A percentile compares a stretch with the other conserved stretches of the same genome.
Evolutionary conservation across 768 basidiomycete genomes (phyloP).

Genomic region (Tremella yokohamensis): DNA sequence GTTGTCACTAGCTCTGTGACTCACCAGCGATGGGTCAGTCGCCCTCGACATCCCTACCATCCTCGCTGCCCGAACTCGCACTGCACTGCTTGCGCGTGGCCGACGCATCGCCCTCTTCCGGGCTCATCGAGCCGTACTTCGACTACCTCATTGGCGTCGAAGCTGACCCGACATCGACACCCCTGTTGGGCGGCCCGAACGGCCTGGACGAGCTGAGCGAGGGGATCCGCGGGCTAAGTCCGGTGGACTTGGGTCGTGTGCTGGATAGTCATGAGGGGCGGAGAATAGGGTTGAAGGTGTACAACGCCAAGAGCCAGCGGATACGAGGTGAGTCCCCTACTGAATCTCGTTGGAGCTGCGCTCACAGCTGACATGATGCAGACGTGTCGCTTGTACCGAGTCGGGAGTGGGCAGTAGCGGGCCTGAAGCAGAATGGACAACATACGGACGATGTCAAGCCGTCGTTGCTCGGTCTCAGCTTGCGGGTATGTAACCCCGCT

Average conservation of each 20-base stretch:
- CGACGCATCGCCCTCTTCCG: conserved; percentile 81
- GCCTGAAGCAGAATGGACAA: conserved; percentile 50
- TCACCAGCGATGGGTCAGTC: conserved; percentile 42
- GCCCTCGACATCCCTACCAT: conserved; percentile 37
- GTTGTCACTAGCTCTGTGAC: background rate
- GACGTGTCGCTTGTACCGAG: conserved; percentile 83
- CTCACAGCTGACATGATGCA: conserved; percentile 48
- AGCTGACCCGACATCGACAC: background rate
- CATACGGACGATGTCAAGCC: conserved; percentile 58
- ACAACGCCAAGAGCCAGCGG: conserved; percentile 48
- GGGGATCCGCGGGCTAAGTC: conserved; percentile 15
- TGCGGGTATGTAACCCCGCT: conserved; percentile 89
- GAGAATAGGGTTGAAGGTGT: conserved; percentile 41
- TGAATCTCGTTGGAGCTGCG: too few species aligned
- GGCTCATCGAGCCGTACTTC: conserved; percentile 85
- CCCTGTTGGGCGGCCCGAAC: background rate
- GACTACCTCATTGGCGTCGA: conserved; percentile 94
- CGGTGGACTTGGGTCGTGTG: conserved; percentile 35
- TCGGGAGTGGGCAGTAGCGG: conserved; percentile 63
- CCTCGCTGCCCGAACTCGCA: conserved; percentile 38
- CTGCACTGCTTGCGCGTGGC: conserved; percentile 87
- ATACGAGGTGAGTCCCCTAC: conserved; percentile 40
- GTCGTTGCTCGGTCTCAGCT: conserved; percentile 86
- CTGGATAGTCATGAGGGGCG: conserved; percentile 46
- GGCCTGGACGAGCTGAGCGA: conserved; percentile 3